Conservation (phyloP, 768 basidiomycete genomes). For the Kwoniella sp. region DNA sequence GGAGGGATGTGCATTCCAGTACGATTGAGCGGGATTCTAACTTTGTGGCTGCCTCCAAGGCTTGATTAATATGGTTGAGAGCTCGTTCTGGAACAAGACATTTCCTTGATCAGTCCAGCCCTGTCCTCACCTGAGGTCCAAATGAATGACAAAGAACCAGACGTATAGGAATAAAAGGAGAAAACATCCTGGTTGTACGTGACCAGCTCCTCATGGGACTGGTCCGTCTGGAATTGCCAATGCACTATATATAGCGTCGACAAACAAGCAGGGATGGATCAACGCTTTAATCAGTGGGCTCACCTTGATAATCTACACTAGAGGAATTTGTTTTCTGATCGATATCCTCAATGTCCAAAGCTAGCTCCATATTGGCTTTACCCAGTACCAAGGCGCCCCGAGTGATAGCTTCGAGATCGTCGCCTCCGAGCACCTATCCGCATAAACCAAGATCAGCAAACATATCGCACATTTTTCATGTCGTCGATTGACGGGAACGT, state of each 20-base stretch:
- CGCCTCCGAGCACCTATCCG: conserved; percentile 13
- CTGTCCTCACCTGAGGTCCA: too few species aligned
- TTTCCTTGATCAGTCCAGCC: too few species aligned
- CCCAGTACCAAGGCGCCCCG: conserved; percentile 31
- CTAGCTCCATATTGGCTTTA: conserved; percentile 31
- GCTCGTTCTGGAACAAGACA: neutral
- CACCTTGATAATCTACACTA: neutral
- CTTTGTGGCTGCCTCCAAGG: conserved; percentile 17
- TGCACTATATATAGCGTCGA: too few species aligned
- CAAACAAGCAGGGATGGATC: too few species aligned
- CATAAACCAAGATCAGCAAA: too few species aligned
- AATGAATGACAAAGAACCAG: too few species aligned
- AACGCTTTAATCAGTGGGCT: too few species aligned
- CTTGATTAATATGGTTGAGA: conserved; percentile 8
- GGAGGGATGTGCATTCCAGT: neutral
- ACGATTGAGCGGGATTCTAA: conserved; percentile 23
- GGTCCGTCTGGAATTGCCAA: too few species aligned
- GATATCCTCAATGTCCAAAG: conserved; percentile 6
- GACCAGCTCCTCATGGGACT: too few species aligned
- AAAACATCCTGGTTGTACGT: too few species aligned
- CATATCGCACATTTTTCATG: too few species aligned
- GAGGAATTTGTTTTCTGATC: neutral
- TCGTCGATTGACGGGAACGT: neutral
- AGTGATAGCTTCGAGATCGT: conserved; percentile 31
- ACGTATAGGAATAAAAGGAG: too few species aligned